Percentiles rank a stretch among this genome's conserved stretches.
Evolutionary conservation across 495 filamentous ascomycete genomes (phyloP).

Genomic region (Podospora tetraspora): DNA sequence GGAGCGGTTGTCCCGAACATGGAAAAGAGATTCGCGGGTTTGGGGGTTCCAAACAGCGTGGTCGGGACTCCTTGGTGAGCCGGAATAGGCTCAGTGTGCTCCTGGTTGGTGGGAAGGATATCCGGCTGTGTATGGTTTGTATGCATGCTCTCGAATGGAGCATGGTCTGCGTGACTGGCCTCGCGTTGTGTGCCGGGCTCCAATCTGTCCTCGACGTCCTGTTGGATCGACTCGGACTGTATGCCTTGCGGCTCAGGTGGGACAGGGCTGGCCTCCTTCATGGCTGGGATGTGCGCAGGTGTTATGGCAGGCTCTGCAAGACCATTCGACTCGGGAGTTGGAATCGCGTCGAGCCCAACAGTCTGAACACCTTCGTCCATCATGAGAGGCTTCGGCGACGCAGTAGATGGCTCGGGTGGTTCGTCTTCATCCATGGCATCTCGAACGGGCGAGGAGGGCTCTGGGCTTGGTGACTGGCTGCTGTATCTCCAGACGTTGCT

Average conservation of each 20-base stretch:
- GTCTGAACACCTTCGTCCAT: constrained; percentile 46
- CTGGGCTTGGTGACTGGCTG: constrained; percentile 61
- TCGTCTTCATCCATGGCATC: constrained; percentile 36
- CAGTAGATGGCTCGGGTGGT: background rate
- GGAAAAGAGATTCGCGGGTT: constrained; percentile 15
- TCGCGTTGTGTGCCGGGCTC: background rate
- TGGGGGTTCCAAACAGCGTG: constrained; percentile 15
- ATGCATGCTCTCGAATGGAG: background rate
- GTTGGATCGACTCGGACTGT: background rate
- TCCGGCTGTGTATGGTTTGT: background rate
- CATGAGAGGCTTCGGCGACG: constrained; percentile 25
- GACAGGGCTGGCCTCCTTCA: background rate
- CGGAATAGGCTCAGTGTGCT: background rate
- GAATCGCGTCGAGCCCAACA: constrained; percentile 32
- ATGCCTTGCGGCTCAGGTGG: background rate
- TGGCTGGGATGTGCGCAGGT: background rate
- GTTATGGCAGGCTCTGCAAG: background rate
- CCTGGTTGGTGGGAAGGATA: background rate
- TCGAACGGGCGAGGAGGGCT: constrained; percentile 33
- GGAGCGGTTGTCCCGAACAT: constrained; percentile 24
- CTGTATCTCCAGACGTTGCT: constrained; percentile 65
- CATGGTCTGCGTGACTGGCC: background rate
- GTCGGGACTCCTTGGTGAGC: background rate
- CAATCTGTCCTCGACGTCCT: background rate
- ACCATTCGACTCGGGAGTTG: background rate